These are phyloP conservation scores for Cornus kousa DNA, from an alignment of 148 eudicot species.

Conservation along the genomic window DNA sequence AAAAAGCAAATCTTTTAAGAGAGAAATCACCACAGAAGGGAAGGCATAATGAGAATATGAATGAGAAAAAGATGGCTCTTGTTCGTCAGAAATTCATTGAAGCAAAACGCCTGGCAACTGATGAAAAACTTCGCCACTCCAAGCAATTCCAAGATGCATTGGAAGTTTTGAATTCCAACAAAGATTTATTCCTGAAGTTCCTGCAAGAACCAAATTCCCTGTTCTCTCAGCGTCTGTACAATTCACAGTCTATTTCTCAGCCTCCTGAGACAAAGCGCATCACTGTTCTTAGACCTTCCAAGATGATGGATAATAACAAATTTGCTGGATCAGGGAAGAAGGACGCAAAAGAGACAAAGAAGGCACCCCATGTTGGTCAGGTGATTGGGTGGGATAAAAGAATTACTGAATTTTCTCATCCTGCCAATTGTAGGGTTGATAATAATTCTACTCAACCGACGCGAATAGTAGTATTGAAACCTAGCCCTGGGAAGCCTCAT, in stretches of 20 bases:
- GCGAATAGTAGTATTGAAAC: constrained; percentile 87
- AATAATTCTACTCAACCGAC: constrained; percentile 70
- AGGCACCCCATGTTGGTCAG: constrained; percentile 33
- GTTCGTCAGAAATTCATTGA: constrained; percentile 82
- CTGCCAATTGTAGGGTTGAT: constrained; percentile 36
- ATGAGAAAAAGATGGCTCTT: constrained; percentile 67
- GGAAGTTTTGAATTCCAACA: constrained; percentile 77
- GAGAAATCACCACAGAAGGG: constrained; percentile 51
- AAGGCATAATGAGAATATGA: constrained; percentile 38
- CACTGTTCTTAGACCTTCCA: constrained; percentile 88
- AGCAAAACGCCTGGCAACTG: constrained; percentile 76
- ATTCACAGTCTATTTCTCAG: constrained; percentile 41
- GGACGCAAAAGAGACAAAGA: constrained; percentile 40
- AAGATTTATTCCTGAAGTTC: constrained; percentile 68
- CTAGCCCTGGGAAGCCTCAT: constrained; percentile 54
- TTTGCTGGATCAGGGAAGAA: constrained; percentile 29
- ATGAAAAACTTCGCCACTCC: constrained; percentile 73
- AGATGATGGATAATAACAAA: constrained; percentile 41
- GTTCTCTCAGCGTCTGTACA: constrained; percentile 42
- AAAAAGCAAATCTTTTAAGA: constrained; percentile 32
- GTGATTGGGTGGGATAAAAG: constrained; percentile 42
- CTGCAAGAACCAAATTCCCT: constrained; percentile 79
- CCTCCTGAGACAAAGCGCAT: constrained; percentile 79
- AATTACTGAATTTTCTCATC: constrained; percentile 44
- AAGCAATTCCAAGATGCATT: constrained; percentile 83